These are phyloP conservation scores for Sporothrix pallida DNA, from an alignment of 2,329 filamentous ascomycete genomes.

Conservation along the genomic window DNA sequence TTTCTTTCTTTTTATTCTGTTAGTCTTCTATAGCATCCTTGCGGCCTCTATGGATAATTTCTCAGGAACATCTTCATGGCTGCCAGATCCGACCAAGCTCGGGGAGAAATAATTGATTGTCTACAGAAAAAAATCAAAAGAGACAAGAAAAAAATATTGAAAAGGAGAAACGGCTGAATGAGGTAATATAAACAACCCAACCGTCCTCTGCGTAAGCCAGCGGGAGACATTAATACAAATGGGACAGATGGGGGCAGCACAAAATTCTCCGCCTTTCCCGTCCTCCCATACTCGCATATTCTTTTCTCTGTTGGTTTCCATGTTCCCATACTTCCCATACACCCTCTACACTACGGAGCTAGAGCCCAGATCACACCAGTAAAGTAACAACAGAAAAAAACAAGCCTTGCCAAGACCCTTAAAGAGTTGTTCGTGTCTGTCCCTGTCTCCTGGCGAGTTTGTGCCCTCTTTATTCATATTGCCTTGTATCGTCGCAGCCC, in stretches of 20 bases:
- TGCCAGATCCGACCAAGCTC: slow-evolving; percentile 2
- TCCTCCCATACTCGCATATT: background rate
- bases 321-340: too few relatives aligned
- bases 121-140: background rate
- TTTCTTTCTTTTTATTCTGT: background rate
- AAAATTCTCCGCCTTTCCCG: slow-evolving; percentile 21
- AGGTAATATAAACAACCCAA: slow-evolving; percentile 26
- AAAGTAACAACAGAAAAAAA: background rate
- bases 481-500: slow-evolving; percentile 5
- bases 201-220: slow-evolving; percentile 27
- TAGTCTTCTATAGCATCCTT: background rate
- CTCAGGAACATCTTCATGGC: slow-evolving; percentile 25
- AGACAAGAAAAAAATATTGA: background rate
- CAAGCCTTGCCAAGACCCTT: slow-evolving; percentile 28
- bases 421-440: background rate
- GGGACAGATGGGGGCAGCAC: background rate
- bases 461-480: background rate
- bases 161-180: slow-evolving; percentile 31
- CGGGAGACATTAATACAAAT: background rate
- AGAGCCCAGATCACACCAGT: background rate
- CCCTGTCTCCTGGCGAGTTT: slow-evolving; percentile 15
- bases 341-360: background rate
- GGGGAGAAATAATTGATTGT: background rate
- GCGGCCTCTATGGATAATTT: slow-evolving; percentile 26
- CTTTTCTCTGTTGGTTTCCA: too few relatives aligned